These are phyloP conservation scores for Tetradesmus lagerheimii DNA, from an alignment of 139 green algal genomes.

Conservation along the genomic window DNA sequence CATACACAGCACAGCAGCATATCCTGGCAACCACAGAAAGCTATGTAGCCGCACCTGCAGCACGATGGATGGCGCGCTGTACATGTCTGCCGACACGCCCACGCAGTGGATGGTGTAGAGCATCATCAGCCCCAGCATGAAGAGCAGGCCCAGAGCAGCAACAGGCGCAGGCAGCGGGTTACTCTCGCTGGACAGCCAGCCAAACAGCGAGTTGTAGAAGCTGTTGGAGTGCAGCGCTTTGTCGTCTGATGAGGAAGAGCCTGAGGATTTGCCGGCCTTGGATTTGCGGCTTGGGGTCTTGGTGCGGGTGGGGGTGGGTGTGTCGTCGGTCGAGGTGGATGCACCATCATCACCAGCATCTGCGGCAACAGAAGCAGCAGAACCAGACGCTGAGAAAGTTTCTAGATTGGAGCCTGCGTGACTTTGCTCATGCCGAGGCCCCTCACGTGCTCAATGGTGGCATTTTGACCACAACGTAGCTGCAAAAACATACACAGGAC, in stretches of 20 bases:
- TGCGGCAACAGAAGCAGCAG: background rate
- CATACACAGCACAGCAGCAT: background rate
- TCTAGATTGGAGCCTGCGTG: no score
- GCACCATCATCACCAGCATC: background rate
- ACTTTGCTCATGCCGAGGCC: no score
- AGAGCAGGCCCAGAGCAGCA: constrained; percentile 53
- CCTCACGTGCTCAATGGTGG: no score
- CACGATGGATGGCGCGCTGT: constrained; percentile 95
- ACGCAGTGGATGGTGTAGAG: constrained; percentile 89
- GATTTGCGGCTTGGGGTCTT: background rate
- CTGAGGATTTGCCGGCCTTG: constrained; percentile 30
- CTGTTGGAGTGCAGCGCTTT: background rate
- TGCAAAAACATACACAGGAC: no score
- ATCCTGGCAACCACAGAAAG: background rate
- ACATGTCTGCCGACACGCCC: constrained; percentile 89
- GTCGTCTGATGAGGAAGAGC: background rate
- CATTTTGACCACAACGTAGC: no score
- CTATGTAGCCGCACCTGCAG: constrained; percentile 70
- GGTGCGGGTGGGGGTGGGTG: background rate
- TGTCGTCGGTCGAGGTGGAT: background rate
- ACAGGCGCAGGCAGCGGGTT: constrained; percentile 39
- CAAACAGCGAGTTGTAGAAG: constrained; percentile 2
- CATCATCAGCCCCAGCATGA: constrained; percentile 58
- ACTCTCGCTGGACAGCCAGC: background rate
- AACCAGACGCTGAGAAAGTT: background rate